Percentiles rank a stretch among this genome's conserved stretches.
phyloP scores from a whole-genome alignment of 2,329 filamentous ascomycete species.

The Cephalotrichum gorgonifer region DNA sequence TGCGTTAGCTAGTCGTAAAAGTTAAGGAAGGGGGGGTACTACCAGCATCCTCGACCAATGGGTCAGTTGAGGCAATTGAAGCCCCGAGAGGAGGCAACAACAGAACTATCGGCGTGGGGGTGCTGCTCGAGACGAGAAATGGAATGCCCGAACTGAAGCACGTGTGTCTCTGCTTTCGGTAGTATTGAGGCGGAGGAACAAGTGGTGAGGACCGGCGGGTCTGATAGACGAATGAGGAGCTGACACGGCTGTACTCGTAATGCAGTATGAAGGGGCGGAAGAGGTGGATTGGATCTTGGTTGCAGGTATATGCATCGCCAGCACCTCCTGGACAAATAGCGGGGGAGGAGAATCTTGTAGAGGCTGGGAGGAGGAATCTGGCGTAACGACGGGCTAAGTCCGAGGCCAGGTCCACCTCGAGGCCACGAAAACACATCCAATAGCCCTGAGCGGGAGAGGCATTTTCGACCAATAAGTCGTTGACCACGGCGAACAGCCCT shows the following conservation, averaged over 20 bases:
- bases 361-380: not conserved
- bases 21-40: too few species aligned
- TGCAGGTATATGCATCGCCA: not conserved
- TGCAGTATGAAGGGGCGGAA: not conserved
- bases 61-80: not conserved
- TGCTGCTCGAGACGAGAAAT: conserved; percentile 5
- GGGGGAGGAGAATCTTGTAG: not conserved
- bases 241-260: conserved; percentile 4
- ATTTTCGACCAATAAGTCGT: not conserved
- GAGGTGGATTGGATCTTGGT: not conserved
- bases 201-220: not conserved
- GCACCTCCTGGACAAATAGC: not conserved
- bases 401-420: not conserved
- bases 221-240: not conserved
- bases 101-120: not conserved
- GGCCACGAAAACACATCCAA: not conserved
- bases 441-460: not conserved
- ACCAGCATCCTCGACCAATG: too few species aligned
- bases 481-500: not conserved
- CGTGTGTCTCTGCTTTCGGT: conserved; percentile 2
- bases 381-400: not conserved
- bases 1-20: not conserved
- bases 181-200: not conserved
- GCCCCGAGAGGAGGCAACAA: not conserved
- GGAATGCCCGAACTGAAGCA: conserved; percentile 8